Base-by-base conservation (phyloP, 495 filamentous ascomycete genomes). In the Cercophora sp. region DNA sequence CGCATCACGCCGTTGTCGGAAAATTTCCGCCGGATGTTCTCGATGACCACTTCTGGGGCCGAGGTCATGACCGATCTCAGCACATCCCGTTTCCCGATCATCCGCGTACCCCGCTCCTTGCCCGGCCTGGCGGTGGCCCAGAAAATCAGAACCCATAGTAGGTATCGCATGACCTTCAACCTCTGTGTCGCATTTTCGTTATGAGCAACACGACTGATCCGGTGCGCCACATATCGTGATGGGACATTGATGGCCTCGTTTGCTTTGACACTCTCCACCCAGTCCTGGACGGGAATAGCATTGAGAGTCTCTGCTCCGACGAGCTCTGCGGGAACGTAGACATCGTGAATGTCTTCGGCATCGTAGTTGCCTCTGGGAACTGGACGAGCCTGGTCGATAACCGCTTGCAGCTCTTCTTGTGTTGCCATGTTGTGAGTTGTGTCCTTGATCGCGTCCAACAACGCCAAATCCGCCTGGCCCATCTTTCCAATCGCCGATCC, bases 301-400 rank as follows among this genome's bases (percentile, higher is more conserved):
- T 77, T 78, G 58, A 82, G 67, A 8, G 80, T 71, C 22, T 85
- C 83, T 11, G 69, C 55, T 25, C 81, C 79, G 19, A 96, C 82
- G 37, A 98, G 70, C 10, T 72, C 71, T 20, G 85, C 78, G 37
- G 88, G 67, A 1, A 86, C 67, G 67, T 98, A 98, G 32, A 96
- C 89, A 31, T 96, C 88, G 10, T 81, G 78, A n/a, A 89, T 80
- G 18, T 83, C 81, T 24, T 75, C 68, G 19, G 88, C 91, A 2
- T 80, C 75, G 39, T 84, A 74, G 64, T 97, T 88, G 39, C 86
- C 79, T 10, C 73, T 79, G 1, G 93, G 93, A 26, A 91, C 76
- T 11, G 93, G 90, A 60, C 94, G 93, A 25, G 76, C 73, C 25
- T 75, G 77, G 62, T 89, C 85, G 35, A 85, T 72, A 41, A 76